Evolutionary conservation across 2,329 filamentous ascomycete species (phyloP).

Genomic region (Botrytis medusae): DNA sequence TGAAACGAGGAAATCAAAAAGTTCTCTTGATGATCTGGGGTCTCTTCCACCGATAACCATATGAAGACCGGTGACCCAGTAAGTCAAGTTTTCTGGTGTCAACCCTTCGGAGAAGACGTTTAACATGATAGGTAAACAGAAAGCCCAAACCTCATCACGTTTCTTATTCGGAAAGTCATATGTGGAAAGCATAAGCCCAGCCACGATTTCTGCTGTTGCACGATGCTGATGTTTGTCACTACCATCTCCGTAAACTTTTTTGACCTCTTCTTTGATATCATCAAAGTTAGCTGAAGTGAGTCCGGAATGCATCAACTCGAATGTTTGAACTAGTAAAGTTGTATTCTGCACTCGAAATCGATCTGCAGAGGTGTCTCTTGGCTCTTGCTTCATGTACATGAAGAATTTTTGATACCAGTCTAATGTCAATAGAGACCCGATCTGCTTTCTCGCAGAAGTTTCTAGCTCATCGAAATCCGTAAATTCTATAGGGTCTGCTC

Average conservation of each 20-base stretch:
- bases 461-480: conserved; percentile 79
- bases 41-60: conserved; percentile 86
- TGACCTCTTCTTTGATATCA: conserved; percentile 80
- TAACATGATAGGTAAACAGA: conserved; percentile 83
- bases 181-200: conserved; percentile 77
- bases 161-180: conserved; percentile 73
- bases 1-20: conserved; percentile 76
- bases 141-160: conserved; percentile 79
- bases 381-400: conserved; percentile 93
- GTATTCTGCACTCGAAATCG: conserved; percentile 87
- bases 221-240: conserved; percentile 97
- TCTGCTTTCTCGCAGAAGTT: conserved; percentile 68
- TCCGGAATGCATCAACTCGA: conserved; percentile 83
- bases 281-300: conserved; percentile 77
- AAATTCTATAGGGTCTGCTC: conserved; percentile 65
- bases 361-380: conserved; percentile 76
- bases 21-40: conserved; percentile 80
- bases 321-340: conserved; percentile 82
- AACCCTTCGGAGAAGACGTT: conserved; percentile 86
- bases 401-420: conserved; percentile 89
- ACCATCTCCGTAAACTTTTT: conserved; percentile 82
- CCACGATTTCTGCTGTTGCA: conserved; percentile 90
- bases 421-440: conserved; percentile 75
- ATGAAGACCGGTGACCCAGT: conserved; percentile 94
- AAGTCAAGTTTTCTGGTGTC: conserved; percentile 89